Evolutionary conservation across 129 eudicot genomes (phyloP).

Genomic region (Centaurea solstitialis): DNA sequence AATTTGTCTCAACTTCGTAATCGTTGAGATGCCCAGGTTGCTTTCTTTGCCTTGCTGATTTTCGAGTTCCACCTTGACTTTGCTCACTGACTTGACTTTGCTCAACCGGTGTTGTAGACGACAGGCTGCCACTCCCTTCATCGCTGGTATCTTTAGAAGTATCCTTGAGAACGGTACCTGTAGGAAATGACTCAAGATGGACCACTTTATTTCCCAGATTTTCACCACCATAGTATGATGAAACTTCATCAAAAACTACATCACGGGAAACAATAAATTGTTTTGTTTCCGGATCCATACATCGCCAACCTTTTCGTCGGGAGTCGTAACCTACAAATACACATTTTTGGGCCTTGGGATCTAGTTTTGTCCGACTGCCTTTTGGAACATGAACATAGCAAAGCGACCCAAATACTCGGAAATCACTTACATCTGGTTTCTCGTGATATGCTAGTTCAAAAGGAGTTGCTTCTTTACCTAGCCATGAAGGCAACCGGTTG

Average conservation of each 20-base stretch:
- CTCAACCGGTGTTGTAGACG: not conserved
- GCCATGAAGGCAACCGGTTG: no score
- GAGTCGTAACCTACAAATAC: conserved; percentile 12
- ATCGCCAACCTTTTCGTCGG: conserved; percentile 2
- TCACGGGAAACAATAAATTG: not conserved
- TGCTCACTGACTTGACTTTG: not conserved
- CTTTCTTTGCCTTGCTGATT: not conserved
- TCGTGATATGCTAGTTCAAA: not conserved
- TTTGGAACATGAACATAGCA: not conserved
- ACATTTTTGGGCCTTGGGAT: no score
- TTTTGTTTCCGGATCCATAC: not conserved
- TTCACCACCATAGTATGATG: not conserved
- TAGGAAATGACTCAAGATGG: not conserved
- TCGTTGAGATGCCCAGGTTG: not conserved
- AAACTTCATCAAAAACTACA: conserved; percentile 12
- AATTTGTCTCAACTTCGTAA: not conserved
- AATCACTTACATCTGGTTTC: conserved; percentile 23
- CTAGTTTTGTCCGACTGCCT: not conserved
- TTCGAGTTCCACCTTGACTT: not conserved
- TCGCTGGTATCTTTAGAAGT: not conserved
- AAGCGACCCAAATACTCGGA: conserved; percentile 16
- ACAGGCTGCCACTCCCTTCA: not conserved
- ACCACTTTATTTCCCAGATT: not conserved
- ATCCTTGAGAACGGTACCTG: not conserved
- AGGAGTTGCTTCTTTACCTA: no score